Percentiles rank a stretch among this genome's conserved stretches.
phyloP scores from a whole-genome alignment of 164 flowering plant genomes.

The Cinnamomum chago region DNA sequence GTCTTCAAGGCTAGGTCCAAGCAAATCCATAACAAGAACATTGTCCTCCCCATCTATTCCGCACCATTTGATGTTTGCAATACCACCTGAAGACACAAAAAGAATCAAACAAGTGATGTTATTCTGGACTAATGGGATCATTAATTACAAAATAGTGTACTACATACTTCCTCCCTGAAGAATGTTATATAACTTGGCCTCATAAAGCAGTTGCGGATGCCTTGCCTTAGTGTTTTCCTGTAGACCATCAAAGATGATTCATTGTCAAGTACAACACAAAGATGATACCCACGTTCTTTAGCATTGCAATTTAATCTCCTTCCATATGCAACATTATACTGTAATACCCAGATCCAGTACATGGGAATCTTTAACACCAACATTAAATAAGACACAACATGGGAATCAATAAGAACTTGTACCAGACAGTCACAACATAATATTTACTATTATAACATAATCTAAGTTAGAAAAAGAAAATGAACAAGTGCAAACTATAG shows the following conservation, averaged over 20 bases:
- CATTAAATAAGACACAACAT: no score
- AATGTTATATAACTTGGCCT: slow-evolving; percentile 85
- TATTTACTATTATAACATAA: no score
- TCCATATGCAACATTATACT: no score
- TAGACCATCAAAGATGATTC: slow-evolving; percentile 7
- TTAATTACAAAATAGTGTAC: background rate
- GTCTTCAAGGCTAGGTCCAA: slow-evolving; percentile 98
- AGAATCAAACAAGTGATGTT: background rate
- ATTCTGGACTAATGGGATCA: background rate
- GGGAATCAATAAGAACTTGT: background rate
- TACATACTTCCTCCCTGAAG: slow-evolving; percentile 96
- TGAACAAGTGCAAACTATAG: no score
- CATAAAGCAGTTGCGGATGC: slow-evolving; percentile 95
- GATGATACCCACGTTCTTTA: no score
- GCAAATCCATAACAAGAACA: slow-evolving; percentile 78
- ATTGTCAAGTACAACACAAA: background rate
- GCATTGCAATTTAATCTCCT: no score
- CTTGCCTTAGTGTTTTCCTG: slow-evolving; percentile 91
- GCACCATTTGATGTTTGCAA: slow-evolving; percentile 80
- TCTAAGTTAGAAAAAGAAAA: no score
- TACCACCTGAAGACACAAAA: slow-evolving; percentile 54
- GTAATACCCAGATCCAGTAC: no score
- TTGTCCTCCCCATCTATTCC: slow-evolving; percentile 88
- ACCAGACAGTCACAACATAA: background rate
- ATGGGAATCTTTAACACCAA: no score